These are phyloP conservation scores for Leccinum ochraceum DNA, from an alignment of 768 basidiomycete genomes.

Conservation along the genomic window DNA sequence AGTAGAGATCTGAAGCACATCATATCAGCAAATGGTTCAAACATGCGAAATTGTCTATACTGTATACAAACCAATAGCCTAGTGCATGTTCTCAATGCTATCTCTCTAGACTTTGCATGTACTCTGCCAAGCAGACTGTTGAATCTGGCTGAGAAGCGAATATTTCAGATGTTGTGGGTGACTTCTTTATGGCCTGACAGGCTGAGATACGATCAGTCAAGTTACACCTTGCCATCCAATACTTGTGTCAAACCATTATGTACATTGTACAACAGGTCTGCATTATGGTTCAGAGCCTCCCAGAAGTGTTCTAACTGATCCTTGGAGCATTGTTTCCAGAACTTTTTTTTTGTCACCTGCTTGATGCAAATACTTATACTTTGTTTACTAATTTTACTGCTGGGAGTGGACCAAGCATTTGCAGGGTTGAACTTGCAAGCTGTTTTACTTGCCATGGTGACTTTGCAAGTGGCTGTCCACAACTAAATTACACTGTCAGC, in stretches of 20 bases:
- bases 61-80: background rate
- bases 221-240: no score
- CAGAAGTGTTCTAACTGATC: slow-evolving; percentile 27
- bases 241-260: slow-evolving; percentile 1
- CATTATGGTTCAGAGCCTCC: slow-evolving; percentile 28
- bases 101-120: slow-evolving; percentile 16
- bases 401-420: no score
- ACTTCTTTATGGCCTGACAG: background rate
- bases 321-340: slow-evolving; percentile 21
- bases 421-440: no score
- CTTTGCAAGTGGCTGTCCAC: no score
- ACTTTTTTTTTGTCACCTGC: slow-evolving; percentile 23
- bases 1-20: no score
- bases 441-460: no score
- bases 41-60: no score
- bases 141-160: slow-evolving; percentile 5
- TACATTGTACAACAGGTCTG: slow-evolving; percentile 27
- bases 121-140: slow-evolving; percentile 15
- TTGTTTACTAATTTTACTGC: no score
- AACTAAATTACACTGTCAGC: no score
- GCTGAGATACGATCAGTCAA: no score
- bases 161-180: background rate
- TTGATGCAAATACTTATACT: slow-evolving; percentile 2
- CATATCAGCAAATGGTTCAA: no score
- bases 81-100: background rate